Conservation (phyloP, 108 stramenopile genomes). For the Cyclotella atomus region DNA sequence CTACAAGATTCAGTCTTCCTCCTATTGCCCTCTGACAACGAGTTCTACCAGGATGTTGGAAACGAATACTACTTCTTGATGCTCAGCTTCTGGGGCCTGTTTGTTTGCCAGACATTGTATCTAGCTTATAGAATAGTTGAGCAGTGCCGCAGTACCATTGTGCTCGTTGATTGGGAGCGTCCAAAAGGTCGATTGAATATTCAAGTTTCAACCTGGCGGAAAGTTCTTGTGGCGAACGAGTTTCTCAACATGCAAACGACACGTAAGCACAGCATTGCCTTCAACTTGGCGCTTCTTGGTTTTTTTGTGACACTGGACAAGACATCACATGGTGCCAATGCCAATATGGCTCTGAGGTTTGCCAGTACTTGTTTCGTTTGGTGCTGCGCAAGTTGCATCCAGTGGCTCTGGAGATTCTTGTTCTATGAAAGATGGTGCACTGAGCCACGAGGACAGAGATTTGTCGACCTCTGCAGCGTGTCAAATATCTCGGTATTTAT, state of each 20-base stretch:
- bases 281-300: slow-evolving; percentile 61
- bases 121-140: slow-evolving; percentile 44
- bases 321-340: slow-evolving; percentile 34
- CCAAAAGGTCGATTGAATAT: slow-evolving; percentile 21
- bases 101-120: slow-evolving; percentile 59
- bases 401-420: slow-evolving; percentile 64
- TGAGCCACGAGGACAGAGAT: slow-evolving; percentile 63
- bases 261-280: slow-evolving; percentile 51
- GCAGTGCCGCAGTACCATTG: slow-evolving; percentile 66
- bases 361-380: slow-evolving; percentile 71
- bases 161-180: slow-evolving; percentile 86
- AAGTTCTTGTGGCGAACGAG: slow-evolving; percentile 75
- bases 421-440: slow-evolving; percentile 69
- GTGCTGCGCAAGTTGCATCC: slow-evolving; percentile 44
- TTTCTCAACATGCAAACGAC: slow-evolving; percentile 71
- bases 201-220: slow-evolving; percentile 59
- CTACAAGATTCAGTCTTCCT: slow-evolving; percentile 69
- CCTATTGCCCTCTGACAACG: slow-evolving; percentile 63
- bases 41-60: slow-evolving; percentile 36
- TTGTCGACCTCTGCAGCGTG: slow-evolving; percentile 79
- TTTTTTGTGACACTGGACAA: slow-evolving; percentile 63
- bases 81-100: slow-evolving; percentile 48
- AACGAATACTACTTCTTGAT: slow-evolving; percentile 63
- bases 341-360: slow-evolving; percentile 80
- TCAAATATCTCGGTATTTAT: slow-evolving; percentile 78